Evolutionary conservation across 176 grass and related monocot species (phyloP).

Genomic region (Phyllostachys edulis): DNA sequence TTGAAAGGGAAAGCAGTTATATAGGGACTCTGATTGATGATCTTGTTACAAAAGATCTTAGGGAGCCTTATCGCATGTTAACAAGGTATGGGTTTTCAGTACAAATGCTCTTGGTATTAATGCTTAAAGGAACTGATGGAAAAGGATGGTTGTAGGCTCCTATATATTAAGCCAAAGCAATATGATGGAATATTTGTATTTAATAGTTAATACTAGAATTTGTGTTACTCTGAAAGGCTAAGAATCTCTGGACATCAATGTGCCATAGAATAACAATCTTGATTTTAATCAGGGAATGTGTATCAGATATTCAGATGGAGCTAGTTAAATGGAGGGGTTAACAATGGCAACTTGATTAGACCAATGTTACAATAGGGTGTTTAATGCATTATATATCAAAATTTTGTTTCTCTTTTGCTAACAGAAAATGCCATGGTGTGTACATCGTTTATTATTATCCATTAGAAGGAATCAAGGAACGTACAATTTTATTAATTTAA

Average conservation of each 20-base stretch:
- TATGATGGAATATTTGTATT: neutral
- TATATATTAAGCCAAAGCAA: conserved; percentile 9
- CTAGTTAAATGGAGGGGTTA: neutral
- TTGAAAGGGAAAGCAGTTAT: conserved; percentile 98
- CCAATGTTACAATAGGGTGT: neutral
- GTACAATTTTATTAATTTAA: neutral
- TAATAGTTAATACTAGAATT: neutral
- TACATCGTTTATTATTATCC: neutral
- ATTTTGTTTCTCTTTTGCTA: neutral
- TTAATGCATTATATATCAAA: neutral
- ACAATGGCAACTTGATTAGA: neutral
- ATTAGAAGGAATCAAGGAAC: neutral
- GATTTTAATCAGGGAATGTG: neutral
- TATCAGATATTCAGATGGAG: neutral
- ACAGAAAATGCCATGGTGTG: neutral
- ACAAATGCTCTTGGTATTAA: neutral
- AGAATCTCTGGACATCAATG: neutral
- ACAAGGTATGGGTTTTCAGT: conserved; percentile 58
- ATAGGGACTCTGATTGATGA: conserved; percentile 97
- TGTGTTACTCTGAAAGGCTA: neutral
- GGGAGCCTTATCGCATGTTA: conserved; percentile 96
- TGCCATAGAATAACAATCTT: neutral
- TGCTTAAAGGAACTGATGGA: neutral
- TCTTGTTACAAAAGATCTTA: conserved; percentile 98
- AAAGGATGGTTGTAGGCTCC: neutral